phyloP scores from a whole-genome alignment of 1,284 basidiomycete genomes.

The Cutaneotrichosporon mucoides region DNA sequence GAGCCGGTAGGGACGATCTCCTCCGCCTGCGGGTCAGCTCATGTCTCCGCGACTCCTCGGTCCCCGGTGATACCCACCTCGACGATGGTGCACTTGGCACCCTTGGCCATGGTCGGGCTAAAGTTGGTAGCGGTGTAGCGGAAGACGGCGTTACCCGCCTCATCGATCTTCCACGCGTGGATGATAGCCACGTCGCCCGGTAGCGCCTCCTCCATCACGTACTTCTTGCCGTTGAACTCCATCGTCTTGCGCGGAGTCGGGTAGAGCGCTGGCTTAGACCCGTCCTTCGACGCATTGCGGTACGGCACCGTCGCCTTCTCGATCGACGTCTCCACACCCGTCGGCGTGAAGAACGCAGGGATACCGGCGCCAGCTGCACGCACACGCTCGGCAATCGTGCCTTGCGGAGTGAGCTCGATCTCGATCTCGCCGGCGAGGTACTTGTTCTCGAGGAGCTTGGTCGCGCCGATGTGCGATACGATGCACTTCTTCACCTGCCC shows the following conservation, averaged over 20 bases:
- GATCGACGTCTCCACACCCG: constrained; percentile 77
- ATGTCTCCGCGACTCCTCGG: no score
- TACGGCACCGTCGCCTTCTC: constrained; percentile 65
- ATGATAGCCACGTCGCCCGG: constrained; percentile 81
- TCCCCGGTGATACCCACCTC: constrained; percentile 48
- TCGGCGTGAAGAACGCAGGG: constrained; percentile 91
- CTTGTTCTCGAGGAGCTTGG: constrained; percentile 51
- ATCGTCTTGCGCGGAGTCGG: constrained; percentile 66
- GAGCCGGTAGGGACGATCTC: constrained; percentile 78
- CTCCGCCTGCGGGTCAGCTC: constrained; percentile 64
- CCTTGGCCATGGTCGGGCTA: constrained; percentile 74
- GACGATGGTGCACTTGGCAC: constrained; percentile 81
- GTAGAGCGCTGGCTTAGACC: constrained; percentile 16
- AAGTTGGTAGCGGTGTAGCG: constrained; percentile 84
- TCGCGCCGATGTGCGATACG: constrained; percentile 74
- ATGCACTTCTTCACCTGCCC: constrained; percentile 75
- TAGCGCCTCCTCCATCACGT: constrained; percentile 78
- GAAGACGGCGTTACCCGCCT: constrained; percentile 74
- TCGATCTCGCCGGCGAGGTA: constrained; percentile 76
- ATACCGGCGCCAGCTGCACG: constrained; percentile 89
- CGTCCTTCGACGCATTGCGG: constrained; percentile 53
- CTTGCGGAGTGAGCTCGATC: constrained; percentile 64
- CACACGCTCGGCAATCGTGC: constrained; percentile 79
- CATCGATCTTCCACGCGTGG: constrained; percentile 88
- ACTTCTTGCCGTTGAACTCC: constrained; percentile 72